phyloP scores from a whole-genome alignment of 306 rosid species.

The Arachis hypogaea region DNA sequence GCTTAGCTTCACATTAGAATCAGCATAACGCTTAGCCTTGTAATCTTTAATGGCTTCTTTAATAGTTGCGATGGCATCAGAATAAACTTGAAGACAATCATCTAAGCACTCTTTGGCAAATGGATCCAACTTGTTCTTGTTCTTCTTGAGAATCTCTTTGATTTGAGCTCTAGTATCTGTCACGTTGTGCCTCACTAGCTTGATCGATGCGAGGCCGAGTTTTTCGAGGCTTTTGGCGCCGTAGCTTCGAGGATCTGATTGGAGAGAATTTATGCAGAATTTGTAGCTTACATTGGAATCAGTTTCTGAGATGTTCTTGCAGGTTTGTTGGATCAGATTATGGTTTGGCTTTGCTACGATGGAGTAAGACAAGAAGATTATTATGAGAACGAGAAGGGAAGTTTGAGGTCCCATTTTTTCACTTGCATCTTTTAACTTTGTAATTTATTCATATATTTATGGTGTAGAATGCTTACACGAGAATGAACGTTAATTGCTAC shows the following conservation, averaged over 20 bases:
- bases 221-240: constrained; percentile 39
- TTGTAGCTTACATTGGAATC: constrained; percentile 69
- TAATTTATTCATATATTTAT: not conserved
- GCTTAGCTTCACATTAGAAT: constrained; percentile 53
- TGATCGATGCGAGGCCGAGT: constrained; percentile 59
- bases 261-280: constrained; percentile 61
- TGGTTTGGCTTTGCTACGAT: constrained; percentile 10
- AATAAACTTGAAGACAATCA: constrained; percentile 71
- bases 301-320: constrained; percentile 52
- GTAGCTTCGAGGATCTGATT: constrained; percentile 40
- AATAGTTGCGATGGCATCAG: constrained; percentile 45
- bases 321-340: constrained; percentile 55
- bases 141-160: constrained; percentile 47
- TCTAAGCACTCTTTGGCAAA: constrained; percentile 45
- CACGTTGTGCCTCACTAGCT: constrained; percentile 48
- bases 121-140: constrained; percentile 2
- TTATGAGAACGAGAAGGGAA: constrained; percentile 27
- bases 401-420: constrained; percentile 32
- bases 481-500: not conserved
- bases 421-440: not conserved
- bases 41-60: constrained; percentile 49
- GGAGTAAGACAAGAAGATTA: constrained; percentile 32
- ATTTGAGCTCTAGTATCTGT: constrained; percentile 49
- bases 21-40: constrained; percentile 48
- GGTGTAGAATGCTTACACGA: constrained; percentile 12